Evolutionary conservation across 2,329 filamentous ascomycete species (phyloP).

Genomic region (Fusarium papillatum): DNA sequence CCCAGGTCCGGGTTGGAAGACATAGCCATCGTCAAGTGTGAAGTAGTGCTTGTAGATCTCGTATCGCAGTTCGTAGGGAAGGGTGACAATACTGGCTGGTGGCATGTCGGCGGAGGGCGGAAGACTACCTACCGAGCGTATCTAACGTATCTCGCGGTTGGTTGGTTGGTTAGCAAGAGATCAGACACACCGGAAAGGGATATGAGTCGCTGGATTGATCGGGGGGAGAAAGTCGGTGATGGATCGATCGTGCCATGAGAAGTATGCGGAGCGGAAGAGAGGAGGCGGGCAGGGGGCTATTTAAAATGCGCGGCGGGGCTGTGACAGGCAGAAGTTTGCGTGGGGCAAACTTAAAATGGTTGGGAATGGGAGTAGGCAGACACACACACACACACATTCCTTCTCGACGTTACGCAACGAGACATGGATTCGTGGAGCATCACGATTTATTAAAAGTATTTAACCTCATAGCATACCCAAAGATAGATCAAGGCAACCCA

Average conservation of each 20-base stretch:
- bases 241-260: neutral
- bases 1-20: neutral
- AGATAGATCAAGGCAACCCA: neutral
- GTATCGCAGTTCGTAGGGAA: neutral
- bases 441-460: neutral
- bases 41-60: neutral
- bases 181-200: neutral
- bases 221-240: neutral
- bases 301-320: neutral
- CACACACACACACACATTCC: neutral
- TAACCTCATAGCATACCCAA: neutral
- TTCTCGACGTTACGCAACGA: neutral
- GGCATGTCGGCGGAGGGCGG: neutral
- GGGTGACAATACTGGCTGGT: neutral
- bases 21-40: neutral
- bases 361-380: neutral
- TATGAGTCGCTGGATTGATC: neutral
- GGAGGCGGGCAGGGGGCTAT: neutral
- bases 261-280: neutral
- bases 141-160: neutral
- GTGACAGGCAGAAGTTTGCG: neutral
- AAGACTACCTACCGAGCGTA: neutral
- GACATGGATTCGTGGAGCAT: neutral
- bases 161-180: neutral
- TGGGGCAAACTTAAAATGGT: neutral